Conservation (phyloP, 202 grass and related monocot genomes). For the Saccharum hybrid region DNA sequence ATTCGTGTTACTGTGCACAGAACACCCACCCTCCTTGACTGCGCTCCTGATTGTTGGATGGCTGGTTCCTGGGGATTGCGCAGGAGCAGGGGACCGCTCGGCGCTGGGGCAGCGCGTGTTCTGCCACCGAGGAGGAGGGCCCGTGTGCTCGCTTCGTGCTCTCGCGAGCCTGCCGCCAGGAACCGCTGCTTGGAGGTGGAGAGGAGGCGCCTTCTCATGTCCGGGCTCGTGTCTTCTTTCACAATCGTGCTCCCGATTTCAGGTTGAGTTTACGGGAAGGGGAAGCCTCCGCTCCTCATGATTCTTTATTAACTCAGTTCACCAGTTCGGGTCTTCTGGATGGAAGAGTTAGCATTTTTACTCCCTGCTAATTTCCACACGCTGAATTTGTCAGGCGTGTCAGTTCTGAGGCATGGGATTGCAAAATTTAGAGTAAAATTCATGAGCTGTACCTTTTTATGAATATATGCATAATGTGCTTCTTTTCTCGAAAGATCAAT, state of each 20-base stretch:
- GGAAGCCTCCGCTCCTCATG: background rate
- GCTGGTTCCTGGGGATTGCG: background rate
- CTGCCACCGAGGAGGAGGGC: slow-evolving; percentile 16
- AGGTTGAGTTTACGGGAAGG: slow-evolving; percentile 33
- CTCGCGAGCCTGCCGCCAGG: slow-evolving; percentile 19
- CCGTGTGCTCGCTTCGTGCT: slow-evolving; percentile 43
- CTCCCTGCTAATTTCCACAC: background rate
- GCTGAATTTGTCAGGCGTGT: background rate
- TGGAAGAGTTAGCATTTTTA: background rate
- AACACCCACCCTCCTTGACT: background rate
- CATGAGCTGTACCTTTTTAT: background rate
- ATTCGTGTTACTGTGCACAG: background rate
- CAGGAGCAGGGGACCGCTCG: slow-evolving; percentile 22
- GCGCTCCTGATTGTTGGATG: slow-evolving; percentile 8
- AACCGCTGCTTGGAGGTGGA: slow-evolving; percentile 51
- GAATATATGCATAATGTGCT: background rate
- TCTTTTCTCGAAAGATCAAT: background rate
- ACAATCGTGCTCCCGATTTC: slow-evolving; percentile 49
- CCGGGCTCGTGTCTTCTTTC: slow-evolving; percentile 62
- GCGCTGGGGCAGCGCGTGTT: background rate
- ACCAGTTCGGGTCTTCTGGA: background rate
- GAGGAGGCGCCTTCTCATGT: slow-evolving; percentile 75
- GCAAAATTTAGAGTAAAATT: background rate
- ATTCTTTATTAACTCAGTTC: background rate
- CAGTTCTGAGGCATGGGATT: background rate